Evolutionary conservation across 2,329 filamentous ascomycete species (phyloP).

Genomic region (Calonectria pauciramosa): DNA sequence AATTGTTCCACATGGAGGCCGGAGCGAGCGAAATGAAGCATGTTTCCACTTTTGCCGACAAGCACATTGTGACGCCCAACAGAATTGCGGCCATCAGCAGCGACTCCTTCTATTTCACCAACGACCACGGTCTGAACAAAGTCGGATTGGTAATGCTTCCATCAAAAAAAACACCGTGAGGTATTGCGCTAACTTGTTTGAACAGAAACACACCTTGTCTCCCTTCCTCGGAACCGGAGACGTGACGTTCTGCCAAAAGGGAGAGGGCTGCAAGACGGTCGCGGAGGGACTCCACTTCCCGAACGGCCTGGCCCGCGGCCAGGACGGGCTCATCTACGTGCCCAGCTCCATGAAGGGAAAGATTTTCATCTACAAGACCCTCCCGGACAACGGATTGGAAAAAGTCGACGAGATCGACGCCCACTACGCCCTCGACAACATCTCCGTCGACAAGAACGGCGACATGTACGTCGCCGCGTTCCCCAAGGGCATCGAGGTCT

Average conservation of each 20-base stretch:
- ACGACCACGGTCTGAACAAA: slow-evolving; percentile 39
- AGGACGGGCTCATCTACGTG: slow-evolving; percentile 49
- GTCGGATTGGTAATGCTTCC: slow-evolving; percentile 25
- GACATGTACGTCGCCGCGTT: slow-evolving; percentile 39
- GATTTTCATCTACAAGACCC: slow-evolving; percentile 33
- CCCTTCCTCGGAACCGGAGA: slow-evolving; percentile 45
- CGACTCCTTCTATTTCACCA: slow-evolving; percentile 33
- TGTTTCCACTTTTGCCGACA: slow-evolving; percentile 32
- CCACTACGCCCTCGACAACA: slow-evolving; percentile 37
- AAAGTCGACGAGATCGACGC: slow-evolving; percentile 27
- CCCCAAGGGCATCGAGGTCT: slow-evolving; percentile 26
- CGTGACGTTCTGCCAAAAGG: slow-evolving; percentile 44
- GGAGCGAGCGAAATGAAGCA: slow-evolving; percentile 30
- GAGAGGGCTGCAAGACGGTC: slow-evolving; percentile 38
- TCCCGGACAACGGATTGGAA: slow-evolving; percentile 12
- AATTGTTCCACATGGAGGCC: slow-evolving; percentile 29
- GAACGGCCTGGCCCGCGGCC: slow-evolving; percentile 47
- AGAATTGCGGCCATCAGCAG: slow-evolving; percentile 32
- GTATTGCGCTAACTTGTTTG: not conserved
- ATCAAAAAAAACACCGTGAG: too few species aligned
- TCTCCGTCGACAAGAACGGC: slow-evolving; percentile 38
- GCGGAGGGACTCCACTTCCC: slow-evolving; percentile 43
- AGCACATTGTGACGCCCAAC: slow-evolving; percentile 38
- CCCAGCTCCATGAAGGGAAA: slow-evolving; percentile 43
- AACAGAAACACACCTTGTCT: slow-evolving; percentile 31